These are phyloP conservation scores for Salix suchowensis DNA, from an alignment of 345 rosid species.

Conservation along the genomic window DNA sequence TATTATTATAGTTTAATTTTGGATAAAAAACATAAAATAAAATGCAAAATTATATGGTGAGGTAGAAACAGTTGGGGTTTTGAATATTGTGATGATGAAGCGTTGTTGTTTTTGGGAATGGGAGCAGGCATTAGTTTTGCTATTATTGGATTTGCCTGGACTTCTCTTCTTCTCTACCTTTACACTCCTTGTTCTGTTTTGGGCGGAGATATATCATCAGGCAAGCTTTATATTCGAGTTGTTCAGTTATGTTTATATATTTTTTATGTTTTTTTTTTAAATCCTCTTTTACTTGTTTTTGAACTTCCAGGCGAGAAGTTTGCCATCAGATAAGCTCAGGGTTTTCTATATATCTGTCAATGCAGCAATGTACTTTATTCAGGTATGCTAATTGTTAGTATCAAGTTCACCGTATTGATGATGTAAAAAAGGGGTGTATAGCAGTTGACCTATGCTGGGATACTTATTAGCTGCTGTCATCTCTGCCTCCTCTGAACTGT, in stretches of 20 bases:
- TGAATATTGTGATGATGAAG: slow-evolving; percentile 10
- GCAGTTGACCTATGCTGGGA: background rate
- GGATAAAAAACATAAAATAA: no score
- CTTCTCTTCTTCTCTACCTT: slow-evolving; percentile 88
- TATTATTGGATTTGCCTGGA: slow-evolving; percentile 84
- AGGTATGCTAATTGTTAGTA: slow-evolving; percentile 40
- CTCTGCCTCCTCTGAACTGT: background rate
- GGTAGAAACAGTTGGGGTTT: background rate
- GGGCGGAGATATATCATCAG: slow-evolving; percentile 99
- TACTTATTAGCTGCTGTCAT: background rate
- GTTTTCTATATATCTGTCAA: slow-evolving; percentile 57
- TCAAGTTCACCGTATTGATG: background rate
- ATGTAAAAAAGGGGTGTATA: background rate
- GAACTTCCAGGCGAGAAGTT: slow-evolving; percentile 78
- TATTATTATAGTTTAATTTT: background rate
- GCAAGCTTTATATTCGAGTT: slow-evolving; percentile 34
- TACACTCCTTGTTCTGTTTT: slow-evolving; percentile 85
- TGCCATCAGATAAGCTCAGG: slow-evolving; percentile 88
- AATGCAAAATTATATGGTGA: background rate
- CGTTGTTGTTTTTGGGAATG: slow-evolving; percentile 21
- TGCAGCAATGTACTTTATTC: slow-evolving; percentile 58
- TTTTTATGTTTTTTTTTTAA: no score
- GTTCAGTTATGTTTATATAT: background rate
- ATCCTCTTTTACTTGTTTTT: slow-evolving; percentile 7
- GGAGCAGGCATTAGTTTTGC: slow-evolving; percentile 55